These are phyloP conservation scores for Carex scoparia DNA, from an alignment of 176 grass and related monocot genomes.

Conservation along the genomic window DNA sequence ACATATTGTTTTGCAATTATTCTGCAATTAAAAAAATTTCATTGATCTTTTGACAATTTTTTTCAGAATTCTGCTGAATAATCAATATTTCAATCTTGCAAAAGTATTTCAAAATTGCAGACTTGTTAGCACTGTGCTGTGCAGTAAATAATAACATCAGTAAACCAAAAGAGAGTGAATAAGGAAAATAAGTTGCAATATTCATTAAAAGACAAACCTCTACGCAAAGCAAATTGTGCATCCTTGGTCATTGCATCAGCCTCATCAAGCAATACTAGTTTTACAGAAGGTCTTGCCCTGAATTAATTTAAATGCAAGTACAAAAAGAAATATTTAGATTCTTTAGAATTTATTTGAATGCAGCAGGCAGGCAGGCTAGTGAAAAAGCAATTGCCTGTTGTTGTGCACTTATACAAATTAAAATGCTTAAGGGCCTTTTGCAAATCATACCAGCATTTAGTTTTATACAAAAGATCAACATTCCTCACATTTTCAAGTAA, in stretches of 20 bases:
- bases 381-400: background rate
- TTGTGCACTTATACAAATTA: background rate
- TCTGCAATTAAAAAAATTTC: background rate
- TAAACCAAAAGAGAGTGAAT: background rate
- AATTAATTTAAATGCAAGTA: slow-evolving; percentile 9
- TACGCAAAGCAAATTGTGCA: slow-evolving; percentile 93
- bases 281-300: slow-evolving; percentile 74
- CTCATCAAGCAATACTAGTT: slow-evolving; percentile 93
- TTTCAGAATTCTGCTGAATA: background rate
- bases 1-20: background rate
- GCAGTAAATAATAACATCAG: slow-evolving; percentile 16
- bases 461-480: background rate
- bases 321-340: background rate
- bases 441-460: background rate
- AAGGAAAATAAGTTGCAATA: slow-evolving; percentile 1
- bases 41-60: background rate
- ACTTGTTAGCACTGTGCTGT: background rate
- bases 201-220: slow-evolving; percentile 51
- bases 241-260: slow-evolving; percentile 98
- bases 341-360: background rate
- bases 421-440: background rate
- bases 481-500: background rate
- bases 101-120: background rate
- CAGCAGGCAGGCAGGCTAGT: background rate
- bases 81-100: background rate